Evolutionary conservation across 371 early-diverging fungal species (phyloP).

Genomic region (Mucor irregularis): DNA sequence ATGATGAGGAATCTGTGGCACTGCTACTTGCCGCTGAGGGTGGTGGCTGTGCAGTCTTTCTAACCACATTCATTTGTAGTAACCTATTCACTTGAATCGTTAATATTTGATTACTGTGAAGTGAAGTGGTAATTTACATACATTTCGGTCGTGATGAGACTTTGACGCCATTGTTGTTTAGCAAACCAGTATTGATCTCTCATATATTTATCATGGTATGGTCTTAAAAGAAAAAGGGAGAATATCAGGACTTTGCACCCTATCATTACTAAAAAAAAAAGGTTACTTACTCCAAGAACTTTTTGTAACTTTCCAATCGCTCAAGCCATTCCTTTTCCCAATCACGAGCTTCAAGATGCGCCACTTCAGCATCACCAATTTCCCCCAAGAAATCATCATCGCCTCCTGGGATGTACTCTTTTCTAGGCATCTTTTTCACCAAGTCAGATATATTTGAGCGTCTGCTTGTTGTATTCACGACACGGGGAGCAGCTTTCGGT

Average conservation of each 20-base stretch:
- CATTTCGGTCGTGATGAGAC: conserved; percentile 45
- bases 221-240: conserved; percentile 19
- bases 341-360: conserved; percentile 23
- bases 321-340: conserved; percentile 39
- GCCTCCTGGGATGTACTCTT: conserved; percentile 1
- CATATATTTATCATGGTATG: conserved; percentile 26
- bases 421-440: conserved; percentile 29
- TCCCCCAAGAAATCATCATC: conserved; percentile 23
- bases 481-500: conserved; percentile 18
- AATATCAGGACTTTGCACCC: neutral
- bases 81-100: neutral
- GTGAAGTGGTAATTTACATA: conserved; percentile 6
- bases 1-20: neutral
- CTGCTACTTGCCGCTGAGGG: neutral
- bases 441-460: conserved; percentile 21
- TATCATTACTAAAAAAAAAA: neutral
- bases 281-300: conserved; percentile 29
- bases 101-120: neutral
- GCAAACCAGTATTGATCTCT: conserved; percentile 30
- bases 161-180: conserved; percentile 45
- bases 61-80: neutral
- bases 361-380: conserved; percentile 35
- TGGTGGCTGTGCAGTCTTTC: neutral
- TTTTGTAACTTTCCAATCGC: conserved; percentile 25
- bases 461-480: conserved; percentile 11